Percentiles rank a stretch among this genome's conserved stretches.
Evolutionary conservation across 306 rosid genomes (phyloP).

Genomic region (Astragalus glycyphyllos): DNA sequence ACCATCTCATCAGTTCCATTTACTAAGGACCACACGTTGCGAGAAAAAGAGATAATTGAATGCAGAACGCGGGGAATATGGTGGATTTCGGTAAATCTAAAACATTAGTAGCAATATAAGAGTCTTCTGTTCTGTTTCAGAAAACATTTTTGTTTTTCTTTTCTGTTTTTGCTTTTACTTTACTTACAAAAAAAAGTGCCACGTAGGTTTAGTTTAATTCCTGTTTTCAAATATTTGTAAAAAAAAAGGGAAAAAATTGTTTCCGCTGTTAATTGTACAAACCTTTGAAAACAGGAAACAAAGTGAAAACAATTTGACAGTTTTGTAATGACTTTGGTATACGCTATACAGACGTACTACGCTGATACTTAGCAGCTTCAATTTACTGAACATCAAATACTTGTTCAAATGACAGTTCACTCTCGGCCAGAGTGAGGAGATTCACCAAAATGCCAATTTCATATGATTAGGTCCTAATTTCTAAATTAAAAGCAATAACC

Average conservation of each 20-base stretch:
- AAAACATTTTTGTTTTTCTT: background rate
- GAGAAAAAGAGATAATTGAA: background rate
- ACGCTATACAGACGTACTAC: background rate
- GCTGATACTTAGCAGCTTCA: background rate
- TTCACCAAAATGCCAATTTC: constrained; percentile 4
- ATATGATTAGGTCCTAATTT: constrained; percentile 2
- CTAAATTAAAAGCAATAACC: constrained; percentile 12
- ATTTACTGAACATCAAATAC: background rate
- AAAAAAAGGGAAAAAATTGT: background rate
- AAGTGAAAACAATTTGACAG: background rate
- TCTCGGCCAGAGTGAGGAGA: constrained; percentile 1
- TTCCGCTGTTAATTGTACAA: too few species aligned
- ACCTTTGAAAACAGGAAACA: too few species aligned
- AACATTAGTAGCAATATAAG: constrained; percentile 8
- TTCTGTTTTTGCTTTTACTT: background rate
- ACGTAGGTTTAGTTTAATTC: background rate
- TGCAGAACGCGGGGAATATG: background rate
- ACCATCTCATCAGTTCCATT: constrained; percentile 24
- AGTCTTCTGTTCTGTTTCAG: background rate
- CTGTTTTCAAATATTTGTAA: background rate
- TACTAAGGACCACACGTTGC: constrained; percentile 1
- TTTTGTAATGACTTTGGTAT: background rate
- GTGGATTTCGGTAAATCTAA: constrained; percentile 1
- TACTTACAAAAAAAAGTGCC: background rate
- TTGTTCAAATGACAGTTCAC: background rate